Percentiles rank a stretch among this genome's conserved stretches.
Conservation (phyloP, 2,329 filamentous ascomycete genomes). For the Fusarium sp. region DNA sequence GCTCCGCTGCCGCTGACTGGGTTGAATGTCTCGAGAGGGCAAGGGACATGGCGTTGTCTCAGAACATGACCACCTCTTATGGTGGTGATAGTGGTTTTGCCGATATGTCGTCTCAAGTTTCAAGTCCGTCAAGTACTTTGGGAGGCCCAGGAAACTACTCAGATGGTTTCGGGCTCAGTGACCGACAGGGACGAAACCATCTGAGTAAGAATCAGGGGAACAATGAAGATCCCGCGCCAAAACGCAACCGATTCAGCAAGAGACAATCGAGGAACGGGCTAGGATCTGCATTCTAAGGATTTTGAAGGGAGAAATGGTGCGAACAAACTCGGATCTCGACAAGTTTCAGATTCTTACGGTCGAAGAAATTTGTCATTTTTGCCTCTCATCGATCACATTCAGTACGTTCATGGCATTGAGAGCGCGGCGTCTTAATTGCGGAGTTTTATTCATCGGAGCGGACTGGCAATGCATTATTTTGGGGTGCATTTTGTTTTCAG, state of each 20-base stretch:
- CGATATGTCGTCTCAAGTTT: slow-evolving; percentile 75
- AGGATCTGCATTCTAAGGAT: slow-evolving; percentile 78
- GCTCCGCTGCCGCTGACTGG: slow-evolving; percentile 87
- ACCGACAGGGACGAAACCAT: slow-evolving; percentile 65
- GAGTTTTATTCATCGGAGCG: slow-evolving; percentile 41
- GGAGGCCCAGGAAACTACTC: slow-evolving; percentile 66
- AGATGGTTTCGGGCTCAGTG: slow-evolving; percentile 59
- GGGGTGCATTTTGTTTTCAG: slow-evolving; percentile 38
- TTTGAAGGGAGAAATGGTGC: slow-evolving; percentile 3
- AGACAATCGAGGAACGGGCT: slow-evolving; percentile 94
- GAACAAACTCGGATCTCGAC: slow-evolving; percentile 14
- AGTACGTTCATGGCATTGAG: slow-evolving; percentile 45
- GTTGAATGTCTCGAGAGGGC: slow-evolving; percentile 88
- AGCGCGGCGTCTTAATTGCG: slow-evolving; percentile 47
- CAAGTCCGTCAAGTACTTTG: slow-evolving; percentile 80
- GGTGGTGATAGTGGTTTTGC: slow-evolving; percentile 72
- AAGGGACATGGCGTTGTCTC: slow-evolving; percentile 82
- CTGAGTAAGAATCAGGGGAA: slow-evolving; percentile 68
- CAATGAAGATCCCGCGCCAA: slow-evolving; percentile 61
- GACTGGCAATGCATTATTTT: slow-evolving; percentile 38
- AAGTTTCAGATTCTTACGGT: slow-evolving; percentile 14
- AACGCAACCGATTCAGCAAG: slow-evolving; percentile 82
- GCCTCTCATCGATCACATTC: slow-evolving; percentile 36
- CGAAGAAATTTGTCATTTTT: slow-evolving; percentile 34
- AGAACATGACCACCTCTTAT: slow-evolving; percentile 73